Percentiles rank a stretch among this genome's conserved stretches.
These are phyloP conservation scores for Hypoxylon sp. DNA, from an alignment of 2,329 filamentous ascomycete species.

Conservation along the genomic window DNA sequence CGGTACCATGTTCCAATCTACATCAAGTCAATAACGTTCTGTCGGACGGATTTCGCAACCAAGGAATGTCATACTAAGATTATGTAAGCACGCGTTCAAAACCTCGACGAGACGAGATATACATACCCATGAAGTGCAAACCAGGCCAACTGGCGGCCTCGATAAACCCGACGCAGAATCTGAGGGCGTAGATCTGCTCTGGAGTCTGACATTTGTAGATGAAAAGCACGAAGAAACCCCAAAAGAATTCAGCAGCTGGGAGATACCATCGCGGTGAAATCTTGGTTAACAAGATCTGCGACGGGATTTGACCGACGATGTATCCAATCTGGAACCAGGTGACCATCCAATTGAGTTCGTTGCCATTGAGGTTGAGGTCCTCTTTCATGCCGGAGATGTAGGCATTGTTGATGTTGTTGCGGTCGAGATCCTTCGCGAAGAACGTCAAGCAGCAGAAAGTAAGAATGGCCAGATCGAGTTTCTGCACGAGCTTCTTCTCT, in stretches of 20 bases:
- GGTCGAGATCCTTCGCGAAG: slow-evolving; percentile 44
- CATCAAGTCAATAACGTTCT: not conserved
- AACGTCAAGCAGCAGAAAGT: slow-evolving; percentile 44
- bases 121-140: slow-evolving; percentile 47
- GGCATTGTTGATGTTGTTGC: slow-evolving; percentile 50
- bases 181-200: slow-evolving; percentile 50
- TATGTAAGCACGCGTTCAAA: slow-evolving; percentile 4
- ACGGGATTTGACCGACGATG: slow-evolving; percentile 41
- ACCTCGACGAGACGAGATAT: not conserved
- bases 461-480: slow-evolving; percentile 39
- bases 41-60: not conserved
- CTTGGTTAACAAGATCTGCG: slow-evolving; percentile 40
- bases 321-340: slow-evolving; percentile 42
- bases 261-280: slow-evolving; percentile 44
- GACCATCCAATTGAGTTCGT: slow-evolving; percentile 48
- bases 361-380: slow-evolving; percentile 49
- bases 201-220: slow-evolving; percentile 46
- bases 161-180: slow-evolving; percentile 51
- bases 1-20: slow-evolving; percentile 54
- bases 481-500: slow-evolving; percentile 39
- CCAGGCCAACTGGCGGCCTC: slow-evolving; percentile 44
- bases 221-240: slow-evolving; percentile 43
- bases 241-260: slow-evolving; percentile 41
- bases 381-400: slow-evolving; percentile 55
- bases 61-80: slow-evolving; percentile 19